phyloP scores from a whole-genome alignment of 352 stramenopile species.

The Elongisporangium anandrum region DNA sequence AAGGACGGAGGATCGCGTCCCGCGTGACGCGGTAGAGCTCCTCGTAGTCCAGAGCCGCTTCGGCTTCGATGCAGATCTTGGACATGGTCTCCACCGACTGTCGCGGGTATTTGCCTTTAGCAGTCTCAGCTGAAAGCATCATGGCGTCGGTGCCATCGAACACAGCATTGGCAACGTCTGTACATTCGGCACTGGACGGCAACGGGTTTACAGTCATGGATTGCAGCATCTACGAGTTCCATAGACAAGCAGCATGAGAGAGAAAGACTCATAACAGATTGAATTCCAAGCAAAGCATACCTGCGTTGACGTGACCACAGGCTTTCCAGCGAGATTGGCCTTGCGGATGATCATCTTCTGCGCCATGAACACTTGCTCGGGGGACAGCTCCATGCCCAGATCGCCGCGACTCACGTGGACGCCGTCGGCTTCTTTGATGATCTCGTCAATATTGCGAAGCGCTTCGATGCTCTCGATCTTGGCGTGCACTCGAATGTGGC shows the following conservation, averaged over 20 bases:
- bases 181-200: constrained; percentile 98
- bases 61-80: constrained; percentile 90
- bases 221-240: constrained; percentile 95
- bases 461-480: constrained; percentile 99
- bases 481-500: constrained; percentile 94
- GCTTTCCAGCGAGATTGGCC: constrained; percentile 96
- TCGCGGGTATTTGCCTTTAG: constrained; percentile 96
- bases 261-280: not conserved
- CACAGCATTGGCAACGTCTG: constrained; percentile 99
- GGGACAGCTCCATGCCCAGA: constrained; percentile 98
- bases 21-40: constrained; percentile 62
- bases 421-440: constrained; percentile 96
- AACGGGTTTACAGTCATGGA: constrained; percentile 97
- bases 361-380: constrained; percentile 97
- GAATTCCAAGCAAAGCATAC: constrained; percentile 17
- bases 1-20: constrained; percentile 35
- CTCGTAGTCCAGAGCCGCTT: constrained; percentile 71
- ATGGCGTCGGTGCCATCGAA: constrained; percentile 98
- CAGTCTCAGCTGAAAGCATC: constrained; percentile 99
- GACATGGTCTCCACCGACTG: constrained; percentile 95
- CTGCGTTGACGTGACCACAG: constrained; percentile 95
- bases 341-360: constrained; percentile 99
- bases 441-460: constrained; percentile 95
- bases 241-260: constrained; percentile 10
- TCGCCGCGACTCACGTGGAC: constrained; percentile 99